Evolutionary conservation across 345 rosid species (phyloP).

Genomic region (Eucalyptus regnans): DNA sequence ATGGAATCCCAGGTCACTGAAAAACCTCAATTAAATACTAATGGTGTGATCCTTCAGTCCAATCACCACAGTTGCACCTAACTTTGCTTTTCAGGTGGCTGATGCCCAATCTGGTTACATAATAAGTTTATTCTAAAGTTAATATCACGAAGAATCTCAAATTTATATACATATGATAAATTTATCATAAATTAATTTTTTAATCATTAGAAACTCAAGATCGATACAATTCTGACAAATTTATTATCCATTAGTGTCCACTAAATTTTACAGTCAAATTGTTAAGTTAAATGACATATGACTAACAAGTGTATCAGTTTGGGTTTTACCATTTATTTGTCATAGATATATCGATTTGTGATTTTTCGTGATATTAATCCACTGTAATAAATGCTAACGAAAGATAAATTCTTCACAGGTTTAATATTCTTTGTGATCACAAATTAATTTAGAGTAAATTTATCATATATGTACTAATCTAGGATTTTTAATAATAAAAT

Average conservation of each 20-base stretch:
- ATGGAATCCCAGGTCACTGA: background rate
- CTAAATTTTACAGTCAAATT: accelerated
- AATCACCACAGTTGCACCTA: background rate
- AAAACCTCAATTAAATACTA: background rate
- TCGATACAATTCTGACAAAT: accelerated
- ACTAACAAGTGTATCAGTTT: accelerated
- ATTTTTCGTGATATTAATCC: accelerated
- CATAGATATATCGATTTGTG: accelerated
- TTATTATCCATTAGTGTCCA: accelerated
- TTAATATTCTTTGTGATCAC: accelerated
- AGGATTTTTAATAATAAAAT: accelerated
- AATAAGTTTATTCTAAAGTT: no score
- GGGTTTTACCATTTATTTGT: accelerated
- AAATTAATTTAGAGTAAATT: no score
- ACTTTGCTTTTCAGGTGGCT: background rate
- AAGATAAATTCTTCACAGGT: accelerated
- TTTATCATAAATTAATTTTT: accelerated
- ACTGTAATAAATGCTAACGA: accelerated
- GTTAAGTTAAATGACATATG: accelerated
- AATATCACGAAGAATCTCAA: no score
- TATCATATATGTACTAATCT: accelerated
- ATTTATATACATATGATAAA: no score
- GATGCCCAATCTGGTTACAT: no score
- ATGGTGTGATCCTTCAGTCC: background rate
- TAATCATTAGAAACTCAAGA: accelerated